Base-by-base conservation (phyloP, 2,329 filamentous ascomycete species). In the Monosporascus sp. region DNA sequence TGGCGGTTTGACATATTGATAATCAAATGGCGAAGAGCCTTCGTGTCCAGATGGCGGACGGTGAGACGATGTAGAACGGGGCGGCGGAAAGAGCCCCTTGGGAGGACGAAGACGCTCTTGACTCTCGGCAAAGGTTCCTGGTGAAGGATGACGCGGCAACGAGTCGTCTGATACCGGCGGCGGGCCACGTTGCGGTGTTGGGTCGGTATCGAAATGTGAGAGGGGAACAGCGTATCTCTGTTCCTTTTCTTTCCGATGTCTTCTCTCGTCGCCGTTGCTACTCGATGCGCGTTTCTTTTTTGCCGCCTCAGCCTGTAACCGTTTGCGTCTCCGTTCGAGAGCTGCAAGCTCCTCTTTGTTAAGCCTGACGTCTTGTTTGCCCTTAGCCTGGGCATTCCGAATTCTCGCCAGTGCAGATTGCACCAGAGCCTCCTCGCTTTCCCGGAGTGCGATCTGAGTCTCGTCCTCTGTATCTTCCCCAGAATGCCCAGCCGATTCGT, bases 391-490 rank as follows among this genome's bases (percentile, higher is more conserved):
- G 17, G 92, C 91, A 59, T 85, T 82, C 59, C 86, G 83, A 66
- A 97, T 95, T 60, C 90, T 87, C 63, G 86, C 84, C 70, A 95
- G 74, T 41, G 92, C 92, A 59, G 84, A 84, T 59, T 91, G 86
- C 58, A 94, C 84, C 62, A 96, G 72, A 58, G 81, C 79, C 61
- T 93, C 87, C 67, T 96, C 90, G 61, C 81, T 81, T 54, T 89
- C 84, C 63, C 76, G 75, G 59, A 81, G 76, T 54, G 80, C 77
- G 58, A 84, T 64, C 57, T 83, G 77, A 57, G 80, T 79, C 50
- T 84, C 78, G 52, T 81, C 76, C 46, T 79, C 73, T 51, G 74
- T 73, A 49, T 77, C 76, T 45, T 77, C 72, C n/a, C 75, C 76
- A 38, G 68, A 69, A 49, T 77, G 74, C 52, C 75, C 71, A 52